Evolutionary conservation across 495 filamentous ascomycete genomes (phyloP).

Genomic region (Cenococcum geophilum): DNA sequence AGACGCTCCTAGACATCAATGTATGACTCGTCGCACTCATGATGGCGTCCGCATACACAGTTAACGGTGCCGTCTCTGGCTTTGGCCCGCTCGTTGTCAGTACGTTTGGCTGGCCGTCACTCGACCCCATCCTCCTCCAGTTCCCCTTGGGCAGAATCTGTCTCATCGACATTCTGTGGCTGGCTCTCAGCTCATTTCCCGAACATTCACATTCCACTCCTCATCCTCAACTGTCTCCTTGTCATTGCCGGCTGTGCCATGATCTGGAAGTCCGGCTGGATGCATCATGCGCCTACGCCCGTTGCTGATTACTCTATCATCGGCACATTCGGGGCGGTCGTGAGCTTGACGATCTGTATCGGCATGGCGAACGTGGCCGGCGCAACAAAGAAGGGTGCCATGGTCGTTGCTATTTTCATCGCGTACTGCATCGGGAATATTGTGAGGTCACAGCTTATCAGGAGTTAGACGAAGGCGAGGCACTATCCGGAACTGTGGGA

Average conservation of each 20-base stretch:
- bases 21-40: constrained; percentile 52
- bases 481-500: constrained; percentile 69
- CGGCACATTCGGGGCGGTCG: constrained; percentile 63
- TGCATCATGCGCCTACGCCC: constrained; percentile 54
- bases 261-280: constrained; percentile 68
- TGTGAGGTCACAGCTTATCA: constrained; percentile 64
- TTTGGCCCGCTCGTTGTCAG: constrained; percentile 70
- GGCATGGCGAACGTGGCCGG: constrained; percentile 71
- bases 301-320: constrained; percentile 64
- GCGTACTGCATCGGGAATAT: constrained; percentile 71
- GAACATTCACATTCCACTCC: constrained; percentile 60
- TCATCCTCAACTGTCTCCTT: constrained; percentile 59
- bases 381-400: constrained; percentile 70
- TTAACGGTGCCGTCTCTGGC: constrained; percentile 70
- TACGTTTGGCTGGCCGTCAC: constrained; percentile 61
- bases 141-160: constrained; percentile 63
- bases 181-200: constrained; percentile 52
- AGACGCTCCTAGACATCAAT: constrained; percentile 46
- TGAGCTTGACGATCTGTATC: constrained; percentile 58
- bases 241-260: constrained; percentile 67
- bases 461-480: constrained; percentile 50
- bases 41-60: constrained; percentile 59
- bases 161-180: constrained; percentile 59
- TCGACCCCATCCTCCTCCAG: constrained; percentile 65
- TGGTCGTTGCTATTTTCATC: constrained; percentile 65